phyloP scores from a whole-genome alignment of 1,284 basidiomycete genomes.

The Boletus mariae region DNA sequence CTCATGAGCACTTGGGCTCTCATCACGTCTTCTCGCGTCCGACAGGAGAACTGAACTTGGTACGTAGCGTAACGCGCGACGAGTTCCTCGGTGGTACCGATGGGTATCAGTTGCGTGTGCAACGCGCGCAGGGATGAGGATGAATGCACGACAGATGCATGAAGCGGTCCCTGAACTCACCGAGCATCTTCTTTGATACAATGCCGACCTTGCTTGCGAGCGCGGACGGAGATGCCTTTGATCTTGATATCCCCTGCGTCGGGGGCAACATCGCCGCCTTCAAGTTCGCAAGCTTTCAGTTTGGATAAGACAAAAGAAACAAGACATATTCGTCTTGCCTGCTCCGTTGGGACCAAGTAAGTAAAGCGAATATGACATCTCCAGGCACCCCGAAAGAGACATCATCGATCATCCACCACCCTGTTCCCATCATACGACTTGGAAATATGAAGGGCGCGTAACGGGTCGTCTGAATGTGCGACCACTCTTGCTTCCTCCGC shows the following conservation, averaged over 20 bases:
- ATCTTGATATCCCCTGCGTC: conserved; percentile 67
- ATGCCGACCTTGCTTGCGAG: conserved; percentile 73
- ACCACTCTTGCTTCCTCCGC: conserved; percentile 44
- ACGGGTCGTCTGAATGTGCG: conserved; percentile 45
- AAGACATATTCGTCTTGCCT: conserved; percentile 61
- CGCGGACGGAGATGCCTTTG: conserved; percentile 63
- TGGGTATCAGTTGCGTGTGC: too few species aligned
- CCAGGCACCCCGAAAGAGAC: conserved; percentile 65
- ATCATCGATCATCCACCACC: conserved; percentile 56
- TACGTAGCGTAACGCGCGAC: conserved; percentile 63
- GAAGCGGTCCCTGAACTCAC: conserved; percentile 33
- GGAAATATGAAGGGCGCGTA: conserved; percentile 64
- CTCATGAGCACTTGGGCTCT: conserved; percentile 60
- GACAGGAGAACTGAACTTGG: conserved; percentile 74
- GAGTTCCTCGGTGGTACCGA: too few species aligned
- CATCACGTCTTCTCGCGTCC: conserved; percentile 54
- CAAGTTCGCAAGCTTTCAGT: background rate
- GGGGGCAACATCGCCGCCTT: conserved; percentile 60
- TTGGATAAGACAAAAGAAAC: background rate
- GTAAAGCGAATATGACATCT: conserved; percentile 67
- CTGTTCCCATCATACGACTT: conserved; percentile 58
- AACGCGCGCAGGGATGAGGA: conserved; percentile 33
- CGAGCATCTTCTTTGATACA: conserved; percentile 63
- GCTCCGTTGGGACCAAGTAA: conserved; percentile 80
- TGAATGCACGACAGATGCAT: background rate